Evolutionary conservation across 805 yeast species (phyloP).

Genomic region (Candida dajiaensis): DNA sequence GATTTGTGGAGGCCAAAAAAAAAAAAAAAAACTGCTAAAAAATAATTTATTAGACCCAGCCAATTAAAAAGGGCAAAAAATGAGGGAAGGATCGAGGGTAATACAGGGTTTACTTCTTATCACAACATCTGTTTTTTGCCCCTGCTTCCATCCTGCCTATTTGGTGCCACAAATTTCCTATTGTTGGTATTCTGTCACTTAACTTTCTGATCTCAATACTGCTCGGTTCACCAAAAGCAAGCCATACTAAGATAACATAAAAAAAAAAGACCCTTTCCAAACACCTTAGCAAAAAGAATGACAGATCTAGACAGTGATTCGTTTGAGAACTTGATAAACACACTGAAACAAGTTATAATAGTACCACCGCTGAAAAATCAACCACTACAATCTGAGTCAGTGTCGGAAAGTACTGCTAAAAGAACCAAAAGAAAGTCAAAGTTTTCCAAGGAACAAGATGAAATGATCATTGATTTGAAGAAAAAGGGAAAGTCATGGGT

Average conservation of each 20-base stretch:
- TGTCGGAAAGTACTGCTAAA: constrained; percentile 37
- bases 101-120: background rate
- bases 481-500: constrained; percentile 64
- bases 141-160: background rate
- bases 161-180: background rate
- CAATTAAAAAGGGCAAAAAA: background rate
- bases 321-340: constrained; percentile 3
- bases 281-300: background rate
- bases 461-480: constrained; percentile 54
- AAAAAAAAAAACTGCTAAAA: too few species aligned
- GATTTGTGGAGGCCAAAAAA: too few species aligned
- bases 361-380: constrained; percentile 17
- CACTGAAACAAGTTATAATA: constrained; percentile 10
- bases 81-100: background rate
- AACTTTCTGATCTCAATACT: background rate
- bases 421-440: constrained; percentile 60
- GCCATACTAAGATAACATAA: too few species aligned
- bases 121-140: background rate
- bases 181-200: background rate
- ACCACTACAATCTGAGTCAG: constrained; percentile 36
- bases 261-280: background rate
- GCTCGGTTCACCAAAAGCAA: background rate
- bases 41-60: background rate
- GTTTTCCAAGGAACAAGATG: constrained; percentile 64
- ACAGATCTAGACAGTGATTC: background rate